phyloP scores from a whole-genome alignment of 441 rosid genomes.

The Gossypium armourianum region DNA sequence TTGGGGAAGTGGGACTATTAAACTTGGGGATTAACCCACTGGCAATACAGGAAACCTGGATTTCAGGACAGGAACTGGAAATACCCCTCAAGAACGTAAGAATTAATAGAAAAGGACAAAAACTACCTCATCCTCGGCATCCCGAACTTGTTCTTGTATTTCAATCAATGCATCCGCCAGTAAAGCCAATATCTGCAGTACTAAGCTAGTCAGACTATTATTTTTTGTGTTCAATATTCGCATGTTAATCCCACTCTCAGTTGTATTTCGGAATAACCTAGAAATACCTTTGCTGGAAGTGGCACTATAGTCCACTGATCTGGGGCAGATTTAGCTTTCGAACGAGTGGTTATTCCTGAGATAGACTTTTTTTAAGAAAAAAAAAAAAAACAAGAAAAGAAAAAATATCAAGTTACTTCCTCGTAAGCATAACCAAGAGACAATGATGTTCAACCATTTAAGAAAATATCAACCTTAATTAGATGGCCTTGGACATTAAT shows the following conservation, averaged over 20 bases:
- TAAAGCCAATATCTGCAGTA: constrained; percentile 58
- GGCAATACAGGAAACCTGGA: background rate
- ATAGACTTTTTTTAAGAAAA: constrained; percentile 28
- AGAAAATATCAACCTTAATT: constrained; percentile 41
- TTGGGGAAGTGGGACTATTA: background rate
- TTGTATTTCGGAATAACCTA: constrained; percentile 3
- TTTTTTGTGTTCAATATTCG: background rate
- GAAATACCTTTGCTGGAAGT: constrained; percentile 64
- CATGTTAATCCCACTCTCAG: background rate
- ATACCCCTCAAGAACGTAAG: constrained; percentile 4
- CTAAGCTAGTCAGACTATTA: background rate
- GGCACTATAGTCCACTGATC: constrained; percentile 71
- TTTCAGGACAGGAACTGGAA: background rate
- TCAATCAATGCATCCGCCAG: constrained; percentile 69
- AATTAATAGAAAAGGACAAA: constrained; percentile 4
- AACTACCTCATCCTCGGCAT: constrained; percentile 53
- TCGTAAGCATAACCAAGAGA: constrained; percentile 2
- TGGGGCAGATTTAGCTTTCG: constrained; percentile 71
- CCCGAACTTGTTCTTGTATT: constrained; percentile 63
- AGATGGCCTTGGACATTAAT: constrained; percentile 63
- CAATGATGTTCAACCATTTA: background rate
- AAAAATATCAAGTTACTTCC: constrained; percentile 15
- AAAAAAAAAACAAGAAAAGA: background rate
- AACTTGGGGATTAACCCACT: background rate
- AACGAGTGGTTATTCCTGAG: constrained; percentile 78